Evolutionary conservation across 1,139 yeast genomes (phyloP).

Genomic region (Protomyces gravidus): DNA sequence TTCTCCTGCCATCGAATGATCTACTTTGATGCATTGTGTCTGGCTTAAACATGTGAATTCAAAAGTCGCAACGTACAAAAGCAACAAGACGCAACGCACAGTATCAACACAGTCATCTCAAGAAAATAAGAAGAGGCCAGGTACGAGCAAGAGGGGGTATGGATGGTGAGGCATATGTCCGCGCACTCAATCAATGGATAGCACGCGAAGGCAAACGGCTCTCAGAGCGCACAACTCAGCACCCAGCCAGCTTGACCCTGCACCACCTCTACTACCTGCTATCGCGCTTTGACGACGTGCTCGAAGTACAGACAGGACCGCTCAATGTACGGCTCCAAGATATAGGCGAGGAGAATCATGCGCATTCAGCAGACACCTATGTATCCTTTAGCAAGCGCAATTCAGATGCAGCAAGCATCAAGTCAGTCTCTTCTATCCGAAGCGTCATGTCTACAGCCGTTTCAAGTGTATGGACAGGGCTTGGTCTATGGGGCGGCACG

Average conservation of each 20-base stretch:
- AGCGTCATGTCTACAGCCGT: constrained; percentile 49
- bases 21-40: too few relatives aligned
- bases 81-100: too few relatives aligned
- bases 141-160: too few relatives aligned
- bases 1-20: too few relatives aligned
- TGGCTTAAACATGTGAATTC: too few relatives aligned
- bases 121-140: too few relatives aligned
- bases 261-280: constrained; percentile 61
- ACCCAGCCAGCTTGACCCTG: constrained; percentile 42
- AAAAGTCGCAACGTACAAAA: too few relatives aligned
- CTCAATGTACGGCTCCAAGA: constrained; percentile 56
- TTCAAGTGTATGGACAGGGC: constrained; percentile 42
- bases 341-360: constrained; percentile 44
- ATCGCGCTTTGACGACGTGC: constrained; percentile 52
- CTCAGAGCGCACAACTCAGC: constrained; percentile 19
- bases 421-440: constrained; percentile 60
- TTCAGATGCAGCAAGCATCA: constrained; percentile 57
- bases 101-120: too few relatives aligned
- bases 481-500: constrained; percentile 13
- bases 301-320: constrained; percentile 60
- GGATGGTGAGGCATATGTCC: constrained; percentile 26
- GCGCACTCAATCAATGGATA: constrained; percentile 11
- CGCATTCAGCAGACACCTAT: constrained; percentile 34
- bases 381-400: constrained; percentile 50
- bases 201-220: constrained; percentile 23